Conservation (phyloP, 2,329 filamentous ascomycete species). For the Beauveria scarabaeidicola region DNA sequence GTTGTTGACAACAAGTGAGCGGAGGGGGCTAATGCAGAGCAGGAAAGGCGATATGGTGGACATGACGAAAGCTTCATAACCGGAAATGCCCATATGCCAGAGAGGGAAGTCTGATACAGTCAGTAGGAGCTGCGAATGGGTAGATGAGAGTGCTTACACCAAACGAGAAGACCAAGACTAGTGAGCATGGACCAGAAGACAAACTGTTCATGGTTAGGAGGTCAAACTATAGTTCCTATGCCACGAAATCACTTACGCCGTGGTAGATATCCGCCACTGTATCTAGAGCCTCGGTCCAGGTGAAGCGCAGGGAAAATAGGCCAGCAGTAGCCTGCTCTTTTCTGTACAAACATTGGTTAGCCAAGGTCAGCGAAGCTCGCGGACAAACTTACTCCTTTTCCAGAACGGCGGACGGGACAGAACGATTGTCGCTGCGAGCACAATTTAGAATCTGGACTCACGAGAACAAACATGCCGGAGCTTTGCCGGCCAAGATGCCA, state of each 20-base stretch:
- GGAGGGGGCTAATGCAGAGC: slow-evolving; percentile 61
- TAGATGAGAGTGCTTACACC: slow-evolving; percentile 60
- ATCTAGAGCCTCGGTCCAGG: slow-evolving; percentile 66
- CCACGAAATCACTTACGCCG: slow-evolving; percentile 52
- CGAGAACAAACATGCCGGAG: slow-evolving; percentile 24
- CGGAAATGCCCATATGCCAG: slow-evolving; percentile 98
- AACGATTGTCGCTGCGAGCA: slow-evolving; percentile 37
- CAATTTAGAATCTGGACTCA: slow-evolving; percentile 31
- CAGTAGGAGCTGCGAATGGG: not conserved
- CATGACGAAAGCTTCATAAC: slow-evolving; percentile 87
- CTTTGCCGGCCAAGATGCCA: slow-evolving; percentile 25
- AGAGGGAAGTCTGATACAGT: slow-evolving; percentile 69
- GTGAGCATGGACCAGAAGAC: slow-evolving; percentile 95
- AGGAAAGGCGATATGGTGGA: slow-evolving; percentile 72
- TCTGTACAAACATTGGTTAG: slow-evolving; percentile 35
- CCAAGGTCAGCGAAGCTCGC: not conserved
- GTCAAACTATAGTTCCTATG: not conserved
- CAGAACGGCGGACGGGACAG: slow-evolving; percentile 39
- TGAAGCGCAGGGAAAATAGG: slow-evolving; percentile 63
- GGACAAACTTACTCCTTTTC: slow-evolving; percentile 64
- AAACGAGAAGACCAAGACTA: slow-evolving; percentile 78
- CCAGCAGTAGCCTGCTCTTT: slow-evolving; percentile 67
- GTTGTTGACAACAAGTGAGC: slow-evolving; percentile 59
- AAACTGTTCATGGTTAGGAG: slow-evolving; percentile 46
- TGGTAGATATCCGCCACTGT: slow-evolving; percentile 84